phyloP scores from a whole-genome alignment of 1,284 basidiomycete genomes.

The Tetrapyrgos nigripes region DNA sequence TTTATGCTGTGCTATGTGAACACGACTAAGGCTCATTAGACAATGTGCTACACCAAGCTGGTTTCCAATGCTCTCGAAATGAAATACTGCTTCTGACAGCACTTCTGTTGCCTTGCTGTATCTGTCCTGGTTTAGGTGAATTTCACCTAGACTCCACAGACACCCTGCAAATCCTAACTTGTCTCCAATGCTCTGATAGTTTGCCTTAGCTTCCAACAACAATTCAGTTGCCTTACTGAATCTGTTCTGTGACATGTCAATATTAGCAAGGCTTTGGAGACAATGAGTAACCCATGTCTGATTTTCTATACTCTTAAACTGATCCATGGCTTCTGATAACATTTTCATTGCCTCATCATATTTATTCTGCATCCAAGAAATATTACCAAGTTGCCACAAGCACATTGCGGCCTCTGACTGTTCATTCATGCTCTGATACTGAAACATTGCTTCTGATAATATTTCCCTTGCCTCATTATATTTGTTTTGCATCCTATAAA shows the following conservation, averaged over 20 bases:
- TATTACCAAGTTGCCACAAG: constrained; percentile 9
- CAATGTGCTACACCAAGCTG: constrained; percentile 12
- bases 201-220: neutral
- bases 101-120: neutral
- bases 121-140: constrained; percentile 2
- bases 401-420: constrained; percentile 10
- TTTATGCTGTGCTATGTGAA: constrained; percentile 5
- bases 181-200: neutral
- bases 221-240: neutral
- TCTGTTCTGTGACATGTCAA: constrained; percentile 2
- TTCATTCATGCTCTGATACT: constrained; percentile 8
- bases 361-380: constrained; percentile 11
- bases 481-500: constrained; percentile 5
- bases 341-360: neutral
- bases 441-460: constrained; percentile 1
- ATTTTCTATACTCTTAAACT: constrained; percentile 1
- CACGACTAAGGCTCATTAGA: constrained; percentile 2
- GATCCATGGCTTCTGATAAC: neutral
- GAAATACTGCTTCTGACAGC: neutral
- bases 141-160: neutral
- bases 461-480: constrained; percentile 12
- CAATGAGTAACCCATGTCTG: constrained; percentile 10
- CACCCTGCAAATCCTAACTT: constrained; percentile 11
- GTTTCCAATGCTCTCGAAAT: neutral
- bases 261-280: constrained; percentile 4